A percentile compares a stretch with the other conserved stretches of the same genome.
These are phyloP conservation scores for Talaromyces funiculosus DNA, from an alignment of 2,329 filamentous ascomycete species.

Conservation along the genomic window DNA sequence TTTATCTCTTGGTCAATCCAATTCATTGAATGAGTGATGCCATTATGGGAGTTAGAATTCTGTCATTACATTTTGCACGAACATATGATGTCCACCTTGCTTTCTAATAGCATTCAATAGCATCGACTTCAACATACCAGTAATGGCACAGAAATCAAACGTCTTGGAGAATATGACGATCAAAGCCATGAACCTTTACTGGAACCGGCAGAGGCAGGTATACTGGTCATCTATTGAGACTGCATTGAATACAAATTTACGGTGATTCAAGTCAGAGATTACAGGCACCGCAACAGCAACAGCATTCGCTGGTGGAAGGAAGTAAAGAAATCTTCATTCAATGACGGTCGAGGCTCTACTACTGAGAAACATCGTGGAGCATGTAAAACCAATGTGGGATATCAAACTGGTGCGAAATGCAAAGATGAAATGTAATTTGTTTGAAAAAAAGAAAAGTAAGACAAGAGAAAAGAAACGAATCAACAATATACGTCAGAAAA, in stretches of 20 bases:
- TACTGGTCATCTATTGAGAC: neutral
- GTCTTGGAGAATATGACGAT: constrained; percentile 2
- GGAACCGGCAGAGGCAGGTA: constrained; percentile 29
- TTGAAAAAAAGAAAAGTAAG: neutral
- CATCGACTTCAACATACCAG: neutral
- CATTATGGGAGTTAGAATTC: neutral
- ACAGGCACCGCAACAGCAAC: constrained; percentile 26
- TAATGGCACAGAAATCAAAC: neutral
- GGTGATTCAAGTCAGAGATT: too few species aligned
- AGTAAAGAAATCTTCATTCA: neutral
- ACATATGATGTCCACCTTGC: neutral
- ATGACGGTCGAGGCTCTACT: neutral
- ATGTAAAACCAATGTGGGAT: neutral
- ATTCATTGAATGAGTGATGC: too few species aligned
- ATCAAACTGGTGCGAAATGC: neutral
- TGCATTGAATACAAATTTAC: too few species aligned
- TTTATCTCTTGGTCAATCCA: too few species aligned
- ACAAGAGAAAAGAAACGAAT: neutral
- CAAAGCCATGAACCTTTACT: constrained; percentile 25
- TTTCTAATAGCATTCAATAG: neutral
- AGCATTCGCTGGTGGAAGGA: constrained; percentile 21
- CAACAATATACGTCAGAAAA: constrained; percentile 11
- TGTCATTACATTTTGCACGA: neutral
- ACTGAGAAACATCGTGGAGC: neutral
- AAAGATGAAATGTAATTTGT: neutral